Evolutionary conservation across 1,139 yeast genomes (phyloP).

Genomic region (Scheffersomyces titani): DNA sequence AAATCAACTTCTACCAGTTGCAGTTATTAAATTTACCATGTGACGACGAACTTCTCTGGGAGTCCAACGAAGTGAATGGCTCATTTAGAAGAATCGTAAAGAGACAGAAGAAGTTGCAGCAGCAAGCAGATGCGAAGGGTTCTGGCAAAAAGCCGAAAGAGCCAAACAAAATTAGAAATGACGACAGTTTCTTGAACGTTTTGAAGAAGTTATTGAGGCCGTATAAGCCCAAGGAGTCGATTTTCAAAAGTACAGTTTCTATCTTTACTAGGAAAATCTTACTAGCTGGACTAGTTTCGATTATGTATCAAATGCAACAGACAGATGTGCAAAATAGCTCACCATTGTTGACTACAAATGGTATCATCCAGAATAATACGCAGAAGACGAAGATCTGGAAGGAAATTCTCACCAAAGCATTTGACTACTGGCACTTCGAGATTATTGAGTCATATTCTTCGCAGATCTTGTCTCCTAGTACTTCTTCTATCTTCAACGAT

Average conservation of each 20-base stretch:
- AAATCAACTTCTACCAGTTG: conserved; percentile 69
- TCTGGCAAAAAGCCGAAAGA: conserved; percentile 10
- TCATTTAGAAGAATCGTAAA: conserved; percentile 43
- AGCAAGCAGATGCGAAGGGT: conserved; percentile 4
- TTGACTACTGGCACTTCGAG: conserved; percentile 23
- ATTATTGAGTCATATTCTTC: conserved; percentile 11
- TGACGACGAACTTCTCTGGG: conserved; percentile 74
- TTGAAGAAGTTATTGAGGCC: conserved; percentile 36
- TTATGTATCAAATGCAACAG: conserved; percentile 76
- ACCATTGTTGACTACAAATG: conserved; percentile 37
- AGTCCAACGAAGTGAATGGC: conserved; percentile 41
- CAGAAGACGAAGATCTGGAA: conserved; percentile 20
- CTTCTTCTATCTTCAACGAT: conserved; percentile 14
- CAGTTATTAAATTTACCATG: conserved; percentile 74
- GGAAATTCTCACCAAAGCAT: conserved; percentile 19
- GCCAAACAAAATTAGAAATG: conserved; percentile 18
- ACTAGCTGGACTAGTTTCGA: conserved; percentile 68
- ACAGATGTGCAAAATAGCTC: conserved; percentile 58
- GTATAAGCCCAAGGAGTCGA: conserved; percentile 10
- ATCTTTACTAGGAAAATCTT: conserved; percentile 64
- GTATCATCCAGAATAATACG: conserved; percentile 12
- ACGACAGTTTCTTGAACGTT: conserved; percentile 36
- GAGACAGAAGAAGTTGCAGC: conserved; percentile 35
- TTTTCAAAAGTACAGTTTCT: conserved; percentile 15
- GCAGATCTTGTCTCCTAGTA: conserved; percentile 7